These are phyloP conservation scores for Colletotrichum nymphaeae DNA, from an alignment of 2,329 filamentous ascomycete genomes.

Conservation along the genomic window DNA sequence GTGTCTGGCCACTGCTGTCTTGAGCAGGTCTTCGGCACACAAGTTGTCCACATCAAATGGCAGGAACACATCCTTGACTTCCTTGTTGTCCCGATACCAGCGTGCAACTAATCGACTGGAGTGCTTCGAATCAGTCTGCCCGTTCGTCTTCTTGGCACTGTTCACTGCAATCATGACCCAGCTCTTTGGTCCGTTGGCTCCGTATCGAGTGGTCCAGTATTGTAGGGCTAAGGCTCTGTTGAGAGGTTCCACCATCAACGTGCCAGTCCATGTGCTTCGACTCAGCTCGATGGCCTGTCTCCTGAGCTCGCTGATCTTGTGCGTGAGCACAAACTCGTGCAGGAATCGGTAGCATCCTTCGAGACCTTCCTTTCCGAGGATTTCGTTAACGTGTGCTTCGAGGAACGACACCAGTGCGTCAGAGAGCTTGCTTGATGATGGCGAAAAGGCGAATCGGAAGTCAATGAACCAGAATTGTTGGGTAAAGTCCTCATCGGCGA, in stretches of 20 bases:
- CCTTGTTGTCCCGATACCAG: conserved; percentile 88
- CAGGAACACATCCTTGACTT: conserved; percentile 77
- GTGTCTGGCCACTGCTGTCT: conserved; percentile 80
- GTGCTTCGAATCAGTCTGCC: conserved; percentile 51
- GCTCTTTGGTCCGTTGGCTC: conserved; percentile 74
- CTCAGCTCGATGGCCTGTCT: conserved; percentile 80
- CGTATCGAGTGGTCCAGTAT: conserved; percentile 82
- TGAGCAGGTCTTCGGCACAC: conserved; percentile 80
- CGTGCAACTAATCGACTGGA: conserved; percentile 71
- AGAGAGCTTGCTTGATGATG: conserved; percentile 70
- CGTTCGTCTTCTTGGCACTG: conserved; percentile 66
- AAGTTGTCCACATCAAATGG: conserved; percentile 74
- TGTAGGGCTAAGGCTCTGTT: conserved; percentile 88
- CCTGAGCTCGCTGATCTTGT: conserved; percentile 87
- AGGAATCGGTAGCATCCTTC: conserved; percentile 86
- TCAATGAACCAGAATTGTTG: conserved; percentile 96
- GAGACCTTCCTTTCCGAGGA: conserved; percentile 77
- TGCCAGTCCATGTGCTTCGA: conserved; percentile 80
- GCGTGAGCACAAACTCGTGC: conserved; percentile 88
- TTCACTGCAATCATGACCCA: conserved; percentile 91
- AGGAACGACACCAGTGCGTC: conserved; percentile 73
- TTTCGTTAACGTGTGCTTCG: conserved; percentile 78
- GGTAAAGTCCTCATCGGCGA: conserved; percentile 84
- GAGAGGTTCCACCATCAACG: conserved; percentile 80
- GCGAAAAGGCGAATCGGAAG: conserved; percentile 84